Evolutionary conservation across 371 early-diverging fungal species (phyloP).

Genomic region (Catenaria anguillulae): DNA sequence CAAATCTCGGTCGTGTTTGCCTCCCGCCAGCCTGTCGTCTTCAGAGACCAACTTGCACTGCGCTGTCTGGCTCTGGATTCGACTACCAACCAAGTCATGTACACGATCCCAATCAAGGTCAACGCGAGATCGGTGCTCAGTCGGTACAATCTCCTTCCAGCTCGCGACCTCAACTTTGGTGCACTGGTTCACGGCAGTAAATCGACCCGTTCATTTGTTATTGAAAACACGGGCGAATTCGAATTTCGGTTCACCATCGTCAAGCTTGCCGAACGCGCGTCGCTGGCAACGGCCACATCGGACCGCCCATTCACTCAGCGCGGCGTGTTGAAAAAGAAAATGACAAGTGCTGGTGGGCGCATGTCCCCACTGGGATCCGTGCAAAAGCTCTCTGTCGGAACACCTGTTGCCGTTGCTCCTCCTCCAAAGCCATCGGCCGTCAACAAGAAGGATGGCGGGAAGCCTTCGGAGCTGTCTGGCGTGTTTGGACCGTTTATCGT

Average conservation of each 20-base stretch:
- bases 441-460: constrained; percentile 25
- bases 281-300: background rate
- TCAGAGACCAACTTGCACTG: constrained; percentile 22
- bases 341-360: background rate
- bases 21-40: constrained; percentile 21
- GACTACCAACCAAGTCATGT: constrained; percentile 22
- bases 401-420: background rate
- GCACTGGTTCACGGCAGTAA: constrained; percentile 33
- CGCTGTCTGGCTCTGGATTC: constrained; percentile 20
- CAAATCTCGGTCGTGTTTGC: constrained; percentile 30
- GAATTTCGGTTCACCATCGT: constrained; percentile 27
- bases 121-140: constrained; percentile 34
- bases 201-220: constrained; percentile 25
- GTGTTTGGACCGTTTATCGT: constrained; percentile 37
- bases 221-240: constrained; percentile 42
- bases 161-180: constrained; percentile 39
- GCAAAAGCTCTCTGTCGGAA: too few species aligned
- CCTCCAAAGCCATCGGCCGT: background rate
- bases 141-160: constrained; percentile 29
- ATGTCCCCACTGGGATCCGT: background rate
- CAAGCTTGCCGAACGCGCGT: background rate
- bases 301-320: too few species aligned
- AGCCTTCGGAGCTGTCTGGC: constrained; percentile 24
- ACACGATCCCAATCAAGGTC: constrained; percentile 30
- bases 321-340: background rate